These are phyloP conservation scores for Mycena latifolia DNA, from an alignment of 768 basidiomycete genomes.

Conservation along the genomic window DNA sequence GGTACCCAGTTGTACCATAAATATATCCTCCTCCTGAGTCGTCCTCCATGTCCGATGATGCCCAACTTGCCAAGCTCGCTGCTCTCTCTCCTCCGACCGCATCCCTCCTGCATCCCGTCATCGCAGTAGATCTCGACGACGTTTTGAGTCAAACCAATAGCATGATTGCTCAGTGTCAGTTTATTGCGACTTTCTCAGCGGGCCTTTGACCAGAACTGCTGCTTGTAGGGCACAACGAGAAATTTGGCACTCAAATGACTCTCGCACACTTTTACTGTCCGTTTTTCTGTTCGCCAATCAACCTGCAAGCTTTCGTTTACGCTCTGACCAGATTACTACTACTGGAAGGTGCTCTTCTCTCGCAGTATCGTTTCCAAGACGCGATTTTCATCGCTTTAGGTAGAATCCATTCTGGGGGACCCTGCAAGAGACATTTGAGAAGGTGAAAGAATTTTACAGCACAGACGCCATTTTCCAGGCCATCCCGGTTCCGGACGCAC, in stretches of 20 bases:
- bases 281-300: constrained; percentile 44
- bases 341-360: constrained; percentile 70
- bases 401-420: constrained; percentile 76
- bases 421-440: constrained; percentile 65
- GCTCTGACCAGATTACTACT: constrained; percentile 69
- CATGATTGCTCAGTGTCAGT: constrained; percentile 68
- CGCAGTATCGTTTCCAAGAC: background rate
- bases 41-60: too few species aligned
- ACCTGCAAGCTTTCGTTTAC: constrained; percentile 3
- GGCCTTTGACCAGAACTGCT: background rate
- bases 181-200: background rate
- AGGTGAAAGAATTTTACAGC: constrained; percentile 71
- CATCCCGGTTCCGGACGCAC: constrained; percentile 70
- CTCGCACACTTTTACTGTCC: constrained; percentile 72
- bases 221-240: constrained; percentile 73
- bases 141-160: constrained; percentile 62
- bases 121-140: constrained; percentile 36
- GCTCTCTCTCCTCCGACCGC: constrained; percentile 31
- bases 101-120: constrained; percentile 25
- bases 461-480: constrained; percentile 62
- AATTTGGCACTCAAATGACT: constrained; percentile 68
- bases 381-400: constrained; percentile 1
- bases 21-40: too few species aligned
- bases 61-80: constrained; percentile 21
- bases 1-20: too few species aligned